A percentile compares a stretch with the other conserved stretches of the same genome.
phyloP scores from a whole-genome alignment of 495 filamentous ascomycete species.

The Daldinia grandis region DNA sequence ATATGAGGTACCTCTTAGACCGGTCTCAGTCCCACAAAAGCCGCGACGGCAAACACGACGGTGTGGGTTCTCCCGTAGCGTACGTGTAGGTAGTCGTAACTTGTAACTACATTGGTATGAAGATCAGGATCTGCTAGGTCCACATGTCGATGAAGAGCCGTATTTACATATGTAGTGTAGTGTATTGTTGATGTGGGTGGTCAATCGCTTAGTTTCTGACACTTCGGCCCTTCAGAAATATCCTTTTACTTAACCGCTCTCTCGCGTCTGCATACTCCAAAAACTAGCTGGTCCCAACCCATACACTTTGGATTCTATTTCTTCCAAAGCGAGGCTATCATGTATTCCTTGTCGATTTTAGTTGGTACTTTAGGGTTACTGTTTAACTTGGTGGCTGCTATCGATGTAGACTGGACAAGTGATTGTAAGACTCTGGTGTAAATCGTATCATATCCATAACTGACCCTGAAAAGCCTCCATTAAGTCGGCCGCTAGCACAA shows the following conservation, averaged over 20 bases:
- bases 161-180: background rate
- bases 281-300: background rate
- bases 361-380: constrained; percentile 18
- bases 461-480: constrained; percentile 27
- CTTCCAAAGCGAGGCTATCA: constrained; percentile 8
- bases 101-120: background rate
- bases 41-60: constrained; percentile 3
- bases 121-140: constrained; percentile 13
- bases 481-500: constrained; percentile 34
- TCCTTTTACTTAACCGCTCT: constrained; percentile 14
- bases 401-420: constrained; percentile 36
- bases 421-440: constrained; percentile 20
- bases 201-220: constrained; percentile 16
- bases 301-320: background rate
- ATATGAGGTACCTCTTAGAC: too few relatives aligned
- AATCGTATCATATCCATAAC: background rate
- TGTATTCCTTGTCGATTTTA: constrained; percentile 22
- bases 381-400: constrained; percentile 22
- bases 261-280: constrained; percentile 16
- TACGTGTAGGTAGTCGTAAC: background rate
- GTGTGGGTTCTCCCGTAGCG: background rate
- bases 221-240: constrained; percentile 16
- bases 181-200: constrained; percentile 1
- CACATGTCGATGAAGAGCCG: constrained; percentile 20
- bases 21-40: constrained; percentile 8